Conservation (phyloP, 225 moss, liverwort and hornwort species). For the Bryum argenteum region DNA sequence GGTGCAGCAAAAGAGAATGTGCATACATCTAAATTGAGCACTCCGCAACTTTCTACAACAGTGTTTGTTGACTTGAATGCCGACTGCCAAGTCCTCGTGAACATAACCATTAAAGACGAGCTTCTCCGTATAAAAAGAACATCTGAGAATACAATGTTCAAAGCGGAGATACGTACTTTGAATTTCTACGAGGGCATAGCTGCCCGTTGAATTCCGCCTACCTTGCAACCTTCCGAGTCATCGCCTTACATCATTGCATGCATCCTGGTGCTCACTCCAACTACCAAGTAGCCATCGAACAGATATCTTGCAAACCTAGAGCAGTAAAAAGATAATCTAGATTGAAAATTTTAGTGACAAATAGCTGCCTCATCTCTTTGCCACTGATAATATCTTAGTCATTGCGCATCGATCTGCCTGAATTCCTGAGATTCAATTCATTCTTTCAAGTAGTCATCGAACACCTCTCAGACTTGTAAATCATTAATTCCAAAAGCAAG, state of each 20-base stretch:
- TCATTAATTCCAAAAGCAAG: too few relatives aligned
- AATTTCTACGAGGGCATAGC: neutral
- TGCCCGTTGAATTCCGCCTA: constrained; percentile 3
- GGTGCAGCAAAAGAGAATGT: neutral
- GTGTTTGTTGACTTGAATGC: constrained; percentile 10
- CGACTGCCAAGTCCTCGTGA: neutral
- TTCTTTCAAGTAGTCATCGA: too few relatives aligned
- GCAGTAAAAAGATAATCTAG: neutral
- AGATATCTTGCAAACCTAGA: neutral
- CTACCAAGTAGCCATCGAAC: neutral
- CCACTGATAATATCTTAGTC: too few relatives aligned
- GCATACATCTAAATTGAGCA: constrained; percentile 1
- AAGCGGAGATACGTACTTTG: neutral
- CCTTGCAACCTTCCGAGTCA: too few relatives aligned
- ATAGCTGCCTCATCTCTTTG: too few relatives aligned
- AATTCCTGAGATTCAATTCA: too few relatives aligned
- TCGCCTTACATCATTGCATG: too few relatives aligned
- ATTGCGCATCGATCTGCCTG: too few relatives aligned
- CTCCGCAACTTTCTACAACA: neutral
- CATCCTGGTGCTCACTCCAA: neutral
- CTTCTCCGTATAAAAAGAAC: too few relatives aligned
- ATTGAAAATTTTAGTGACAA: too few relatives aligned
- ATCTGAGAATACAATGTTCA: too few relatives aligned
- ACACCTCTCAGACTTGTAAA: too few relatives aligned
- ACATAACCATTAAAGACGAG: neutral